Evolutionary conservation across 2,329 filamentous ascomycete species (phyloP).

Genomic region (Penicillium occitanis): DNA sequence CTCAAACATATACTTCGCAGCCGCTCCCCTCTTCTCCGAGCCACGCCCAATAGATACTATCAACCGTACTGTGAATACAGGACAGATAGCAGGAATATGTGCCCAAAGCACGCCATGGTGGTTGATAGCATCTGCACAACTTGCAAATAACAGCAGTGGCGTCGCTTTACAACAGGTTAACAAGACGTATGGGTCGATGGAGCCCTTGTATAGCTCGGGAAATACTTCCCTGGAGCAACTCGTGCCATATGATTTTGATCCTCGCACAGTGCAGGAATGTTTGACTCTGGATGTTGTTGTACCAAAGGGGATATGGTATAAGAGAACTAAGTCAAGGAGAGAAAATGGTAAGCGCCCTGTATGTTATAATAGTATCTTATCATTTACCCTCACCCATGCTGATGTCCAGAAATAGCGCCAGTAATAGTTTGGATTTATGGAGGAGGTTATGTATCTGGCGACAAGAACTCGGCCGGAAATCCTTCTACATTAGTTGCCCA

Average conservation of each 20-base stretch:
- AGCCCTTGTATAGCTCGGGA: background rate
- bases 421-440: background rate
- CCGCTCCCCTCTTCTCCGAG: background rate
- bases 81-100: background rate
- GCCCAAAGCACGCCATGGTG: background rate
- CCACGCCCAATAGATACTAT: background rate
- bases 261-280: background rate
- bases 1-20: background rate
- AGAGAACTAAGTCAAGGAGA: background rate
- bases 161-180: background rate
- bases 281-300: conserved; percentile 8
- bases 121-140: background rate
- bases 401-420: background rate
- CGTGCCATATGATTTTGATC: background rate
- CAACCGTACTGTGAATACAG: background rate
- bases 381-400: background rate
- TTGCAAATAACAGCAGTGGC: background rate
- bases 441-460: background rate
- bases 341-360: background rate
- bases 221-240: background rate
- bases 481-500: background rate
- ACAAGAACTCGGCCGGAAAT: background rate
- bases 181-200: background rate
- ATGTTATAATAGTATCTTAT: background rate
- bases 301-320: background rate